A percentile compares a stretch with the other conserved stretches of the same genome.
phyloP scores from a whole-genome alignment of 768 basidiomycete genomes.

The Basidioascus undulatus region DNA sequence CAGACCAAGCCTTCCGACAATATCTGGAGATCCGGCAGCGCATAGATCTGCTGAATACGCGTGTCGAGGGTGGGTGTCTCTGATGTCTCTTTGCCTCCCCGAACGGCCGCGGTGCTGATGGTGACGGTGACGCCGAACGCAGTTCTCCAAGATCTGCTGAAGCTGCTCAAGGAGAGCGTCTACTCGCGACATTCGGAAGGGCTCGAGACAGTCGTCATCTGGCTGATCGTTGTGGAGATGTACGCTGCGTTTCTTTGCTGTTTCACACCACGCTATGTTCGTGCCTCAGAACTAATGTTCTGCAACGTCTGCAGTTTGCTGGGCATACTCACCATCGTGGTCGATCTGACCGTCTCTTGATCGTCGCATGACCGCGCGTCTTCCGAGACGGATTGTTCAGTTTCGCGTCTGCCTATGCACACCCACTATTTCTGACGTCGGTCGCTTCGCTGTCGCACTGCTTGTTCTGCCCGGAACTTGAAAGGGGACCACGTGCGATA shows the following conservation, averaged over 20 bases:
- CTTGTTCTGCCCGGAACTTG: no score
- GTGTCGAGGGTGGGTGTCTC: conserved; percentile 45
- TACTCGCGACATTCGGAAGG: conserved; percentile 74
- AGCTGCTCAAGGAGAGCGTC: conserved; percentile 81
- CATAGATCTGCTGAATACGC: conserved; percentile 73
- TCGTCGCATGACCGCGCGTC: no score
- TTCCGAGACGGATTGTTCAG: no score
- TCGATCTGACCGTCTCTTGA: conserved; percentile 31
- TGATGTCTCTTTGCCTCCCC: background rate
- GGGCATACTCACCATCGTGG: conserved; percentile 71
- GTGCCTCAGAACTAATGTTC: conserved; percentile 10
- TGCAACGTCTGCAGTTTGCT: conserved; percentile 30
- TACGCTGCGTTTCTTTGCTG: background rate
- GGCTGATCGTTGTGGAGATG: conserved; percentile 69
- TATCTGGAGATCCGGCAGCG: conserved; percentile 89
- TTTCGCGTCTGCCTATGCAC: no score
- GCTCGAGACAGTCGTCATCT: conserved; percentile 78
- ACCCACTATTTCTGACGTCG: no score
- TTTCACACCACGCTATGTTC: no score
- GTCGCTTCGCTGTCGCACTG: no score
- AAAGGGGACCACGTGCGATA: no score
- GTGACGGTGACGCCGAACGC: background rate
- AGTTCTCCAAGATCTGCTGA: conserved; percentile 93
- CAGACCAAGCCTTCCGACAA: conserved; percentile 66
- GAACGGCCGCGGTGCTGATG: no score